These are phyloP conservation scores for Reutealis trisperma DNA, from an alignment of 345 rosid species.

Conservation along the genomic window DNA sequence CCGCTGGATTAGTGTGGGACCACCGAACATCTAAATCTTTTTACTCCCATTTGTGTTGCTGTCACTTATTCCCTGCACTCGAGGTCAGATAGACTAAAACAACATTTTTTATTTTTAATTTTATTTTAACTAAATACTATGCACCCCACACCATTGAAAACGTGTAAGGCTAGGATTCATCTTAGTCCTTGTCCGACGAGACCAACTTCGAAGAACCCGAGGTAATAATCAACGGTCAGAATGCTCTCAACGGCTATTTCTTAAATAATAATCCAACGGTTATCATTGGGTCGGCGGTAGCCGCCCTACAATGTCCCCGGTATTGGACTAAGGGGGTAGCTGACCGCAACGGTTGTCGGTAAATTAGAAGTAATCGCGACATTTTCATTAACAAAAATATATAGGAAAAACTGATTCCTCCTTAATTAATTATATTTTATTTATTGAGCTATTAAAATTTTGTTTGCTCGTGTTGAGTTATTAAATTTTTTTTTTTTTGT, in stretches of 20 bases:
- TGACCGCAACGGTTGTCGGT: conserved; percentile 55
- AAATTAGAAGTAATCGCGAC: conserved; percentile 30
- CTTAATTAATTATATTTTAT: too few species aligned
- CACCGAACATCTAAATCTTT: neutral
- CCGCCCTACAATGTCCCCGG: conserved; percentile 62
- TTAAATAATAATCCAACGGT: conserved; percentile 49
- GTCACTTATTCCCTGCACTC: conserved; percentile 36
- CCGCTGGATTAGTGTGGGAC: neutral
- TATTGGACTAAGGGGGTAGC: conserved; percentile 37
- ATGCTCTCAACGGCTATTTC: conserved; percentile 48
- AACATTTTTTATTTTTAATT: neutral
- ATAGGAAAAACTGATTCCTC: neutral
- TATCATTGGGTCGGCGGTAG: conserved; percentile 54
- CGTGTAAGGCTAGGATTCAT: conserved; percentile 55
- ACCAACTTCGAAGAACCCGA: conserved; percentile 29
- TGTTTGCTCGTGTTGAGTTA: too few species aligned
- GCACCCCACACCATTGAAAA: conserved; percentile 23
- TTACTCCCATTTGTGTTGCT: conserved; percentile 10
- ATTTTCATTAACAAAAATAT: conserved; percentile 18
- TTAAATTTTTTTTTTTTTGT: too few species aligned
- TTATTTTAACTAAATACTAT: neutral
- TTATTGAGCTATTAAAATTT: too few species aligned
- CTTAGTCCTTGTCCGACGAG: conserved; percentile 16
- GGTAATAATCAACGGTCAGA: conserved; percentile 45
- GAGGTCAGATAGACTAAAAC: conserved; percentile 36